These are phyloP conservation scores for Mycena citricolor DNA, from an alignment of 1,284 basidiomycete genomes.

Conservation along the genomic window DNA sequence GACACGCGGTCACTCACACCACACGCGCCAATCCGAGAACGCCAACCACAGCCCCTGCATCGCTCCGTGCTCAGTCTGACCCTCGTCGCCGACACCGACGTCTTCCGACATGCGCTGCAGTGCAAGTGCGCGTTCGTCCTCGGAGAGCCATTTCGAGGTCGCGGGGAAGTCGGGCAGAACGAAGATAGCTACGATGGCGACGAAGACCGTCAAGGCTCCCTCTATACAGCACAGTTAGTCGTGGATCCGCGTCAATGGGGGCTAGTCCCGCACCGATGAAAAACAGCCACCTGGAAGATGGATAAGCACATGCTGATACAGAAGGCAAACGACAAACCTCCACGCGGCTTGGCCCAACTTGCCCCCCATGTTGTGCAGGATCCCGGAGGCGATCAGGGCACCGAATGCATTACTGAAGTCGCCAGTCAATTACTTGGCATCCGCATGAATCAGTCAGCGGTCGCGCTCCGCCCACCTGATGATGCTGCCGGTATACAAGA, in stretches of 20 bases:
- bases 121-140: slow-evolving; percentile 66
- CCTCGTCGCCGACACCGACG: slow-evolving; percentile 54
- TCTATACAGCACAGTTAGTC: slow-evolving; percentile 34
- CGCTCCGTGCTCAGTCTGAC: slow-evolving; percentile 38
- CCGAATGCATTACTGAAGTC: slow-evolving; percentile 82
- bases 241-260: slow-evolving; percentile 49
- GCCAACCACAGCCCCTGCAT: slow-evolving; percentile 56
- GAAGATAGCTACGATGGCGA: slow-evolving; percentile 62
- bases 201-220: slow-evolving; percentile 63
- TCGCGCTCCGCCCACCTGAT: slow-evolving; percentile 38
- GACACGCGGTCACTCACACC: slow-evolving; percentile 36
- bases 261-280: slow-evolving; percentile 46
- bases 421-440: too few relatives aligned
- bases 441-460: too few relatives aligned
- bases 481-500: slow-evolving; percentile 68
- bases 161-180: slow-evolving; percentile 78
- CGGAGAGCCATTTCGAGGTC: slow-evolving; percentile 60
- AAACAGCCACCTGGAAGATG: slow-evolving; percentile 62
- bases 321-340: slow-evolving; percentile 41
- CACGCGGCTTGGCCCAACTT: slow-evolving; percentile 69
- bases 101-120: slow-evolving; percentile 76
- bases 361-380: slow-evolving; percentile 67
- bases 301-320: not conserved
- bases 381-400: slow-evolving; percentile 67
- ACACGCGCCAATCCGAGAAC: slow-evolving; percentile 73